A percentile compares a stretch with the other conserved stretches of the same genome.
phyloP scores from a whole-genome alignment of 345 rosid genomes.

The Salix caprea region DNA sequence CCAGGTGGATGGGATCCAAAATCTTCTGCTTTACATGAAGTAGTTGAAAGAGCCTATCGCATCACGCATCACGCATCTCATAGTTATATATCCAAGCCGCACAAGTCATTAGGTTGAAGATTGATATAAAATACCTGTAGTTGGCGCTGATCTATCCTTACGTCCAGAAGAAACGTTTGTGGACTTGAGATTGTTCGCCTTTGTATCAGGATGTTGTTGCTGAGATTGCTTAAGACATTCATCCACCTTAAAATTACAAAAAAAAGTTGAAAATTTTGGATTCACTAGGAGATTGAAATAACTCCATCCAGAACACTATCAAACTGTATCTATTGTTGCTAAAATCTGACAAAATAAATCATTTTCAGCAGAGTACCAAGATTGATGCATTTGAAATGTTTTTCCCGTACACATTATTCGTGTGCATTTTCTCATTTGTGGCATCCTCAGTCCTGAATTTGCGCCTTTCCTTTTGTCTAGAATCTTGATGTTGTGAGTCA shows the following conservation, averaged over 20 bases:
- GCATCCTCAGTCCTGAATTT: slow-evolving; percentile 16
- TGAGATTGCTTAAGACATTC: slow-evolving; percentile 23
- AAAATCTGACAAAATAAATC: neutral
- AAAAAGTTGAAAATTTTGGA: neutral
- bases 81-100: neutral
- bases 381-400: slow-evolving; percentile 18
- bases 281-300: neutral
- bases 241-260: slow-evolving; percentile 24
- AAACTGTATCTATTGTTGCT: neutral
- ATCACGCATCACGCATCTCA: neutral
- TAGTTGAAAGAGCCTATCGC: neutral
- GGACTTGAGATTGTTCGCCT: slow-evolving; percentile 15
- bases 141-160: slow-evolving; percentile 37
- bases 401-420: slow-evolving; percentile 15
- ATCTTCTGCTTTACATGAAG: neutral
- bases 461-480: slow-evolving; percentile 35
- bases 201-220: slow-evolving; percentile 21
- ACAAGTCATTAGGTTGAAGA: neutral
- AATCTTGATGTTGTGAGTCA: slow-evolving; percentile 36
- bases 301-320: neutral
- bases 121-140: slow-evolving; percentile 38
- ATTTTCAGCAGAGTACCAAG: slow-evolving; percentile 24
- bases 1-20: neutral
- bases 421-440: slow-evolving; percentile 23
- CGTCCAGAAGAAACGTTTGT: slow-evolving; percentile 25